These are phyloP conservation scores for Colletotrichum simmondsii DNA, from an alignment of 2,329 filamentous ascomycete species.

Conservation along the genomic window DNA sequence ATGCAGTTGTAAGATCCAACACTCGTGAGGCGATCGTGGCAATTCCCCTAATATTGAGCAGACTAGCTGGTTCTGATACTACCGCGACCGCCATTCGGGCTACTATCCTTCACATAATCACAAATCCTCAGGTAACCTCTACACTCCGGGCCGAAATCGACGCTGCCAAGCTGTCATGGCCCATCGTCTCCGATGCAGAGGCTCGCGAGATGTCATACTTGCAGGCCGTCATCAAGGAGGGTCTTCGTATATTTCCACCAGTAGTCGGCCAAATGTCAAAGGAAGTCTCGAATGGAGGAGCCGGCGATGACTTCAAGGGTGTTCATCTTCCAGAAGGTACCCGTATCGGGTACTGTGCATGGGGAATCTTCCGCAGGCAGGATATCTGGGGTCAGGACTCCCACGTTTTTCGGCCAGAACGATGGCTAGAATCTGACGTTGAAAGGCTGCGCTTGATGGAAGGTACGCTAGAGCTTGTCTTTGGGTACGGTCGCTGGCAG, in stretches of 20 bases:
- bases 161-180: slow-evolving; percentile 35
- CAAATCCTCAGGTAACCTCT: slow-evolving; percentile 55
- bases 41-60: slow-evolving; percentile 35
- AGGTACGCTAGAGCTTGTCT: slow-evolving; percentile 49
- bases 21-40: too few relatives aligned
- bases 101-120: slow-evolving; percentile 64
- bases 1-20: slow-evolving; percentile 45
- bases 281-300: slow-evolving; percentile 46
- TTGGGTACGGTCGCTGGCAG: slow-evolving; percentile 50
- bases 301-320: slow-evolving; percentile 47
- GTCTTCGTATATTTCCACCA: slow-evolving; percentile 51
- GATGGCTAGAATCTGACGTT: slow-evolving; percentile 35
- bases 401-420: slow-evolving; percentile 30
- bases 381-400: slow-evolving; percentile 30
- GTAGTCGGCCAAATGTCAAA: slow-evolving; percentile 50
- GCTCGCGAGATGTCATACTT: slow-evolving; percentile 55
- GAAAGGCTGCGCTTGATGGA: slow-evolving; percentile 48
- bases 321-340: slow-evolving; percentile 46
- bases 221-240: slow-evolving; percentile 63
- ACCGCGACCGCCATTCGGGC: slow-evolving; percentile 66
- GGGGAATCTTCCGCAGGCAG: slow-evolving; percentile 43
- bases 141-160: slow-evolving; percentile 58
- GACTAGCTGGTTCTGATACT: slow-evolving; percentile 67
- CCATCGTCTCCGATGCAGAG: slow-evolving; percentile 45
- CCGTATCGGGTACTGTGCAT: slow-evolving; percentile 45